Base-by-base conservation (phyloP, 192 early-diverging fungal species). In the Coemansia biformis region DNA sequence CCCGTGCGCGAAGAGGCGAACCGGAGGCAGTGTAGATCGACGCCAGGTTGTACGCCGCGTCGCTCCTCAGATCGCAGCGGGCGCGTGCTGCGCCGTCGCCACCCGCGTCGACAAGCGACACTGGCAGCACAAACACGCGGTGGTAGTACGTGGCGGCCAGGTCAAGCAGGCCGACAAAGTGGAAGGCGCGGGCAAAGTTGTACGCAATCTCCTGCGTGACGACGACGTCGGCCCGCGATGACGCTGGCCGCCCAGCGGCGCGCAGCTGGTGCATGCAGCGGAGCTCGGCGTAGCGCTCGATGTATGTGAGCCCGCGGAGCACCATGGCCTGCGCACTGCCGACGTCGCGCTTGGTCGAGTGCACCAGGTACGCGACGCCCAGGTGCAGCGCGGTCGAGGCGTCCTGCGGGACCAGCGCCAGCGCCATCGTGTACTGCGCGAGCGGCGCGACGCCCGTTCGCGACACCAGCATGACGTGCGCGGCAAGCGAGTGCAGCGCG, bases 31-130 rank as follows among this genome's bases (percentile, higher is more conserved):
- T 51, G 47, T 91, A 93, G 17, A 99, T 89, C 26, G 79, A 53
- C 33, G 85, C 79, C 45, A 96, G 63, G 50, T 99, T 99, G 63
- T 93, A 97, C 18, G 93, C 96, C 0, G 89, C 87, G 57, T 98
- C 95, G 19, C 77, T 45, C 45, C 72, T 80, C 38, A 93, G 44
- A 11, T 84, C 76, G 19, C 52, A 36, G 11, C 8, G 14, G 17
- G 31, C 30, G 15, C 2, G 5, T 11, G 5, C 35, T 28, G 22
- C 23, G 12, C 9, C 31, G 18, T 14, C 37, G 1, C 24, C 40
- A 39, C 33, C 47, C 12, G 35, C 44, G n/a, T n/a, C n/a, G 11
- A 29, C 28, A 39, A 64, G 46, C 30, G 75, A 17, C 63, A 83
- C 19, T 57, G 85, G 70, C 48, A 88, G 46, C 18, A 52, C 48